These are phyloP conservation scores for Hemisphaericaspora lyxosophila DNA, from an alignment of 1,139 yeast species.

Conservation along the genomic window DNA sequence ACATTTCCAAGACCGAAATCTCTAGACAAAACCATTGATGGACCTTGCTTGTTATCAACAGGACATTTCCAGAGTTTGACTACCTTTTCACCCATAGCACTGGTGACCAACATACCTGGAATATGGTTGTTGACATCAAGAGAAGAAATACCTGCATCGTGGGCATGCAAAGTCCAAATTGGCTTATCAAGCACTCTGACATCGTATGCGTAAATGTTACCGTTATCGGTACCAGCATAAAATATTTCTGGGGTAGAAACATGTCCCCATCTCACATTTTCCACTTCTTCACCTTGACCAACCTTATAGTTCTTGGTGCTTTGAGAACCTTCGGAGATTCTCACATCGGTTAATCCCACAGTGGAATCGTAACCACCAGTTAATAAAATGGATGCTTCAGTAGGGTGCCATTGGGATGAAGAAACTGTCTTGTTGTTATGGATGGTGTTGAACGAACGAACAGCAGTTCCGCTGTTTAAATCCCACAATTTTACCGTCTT, in stretches of 20 bases:
- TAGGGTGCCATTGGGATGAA: slow-evolving; percentile 80
- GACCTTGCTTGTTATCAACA: slow-evolving; percentile 47
- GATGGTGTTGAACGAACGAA: slow-evolving; percentile 59
- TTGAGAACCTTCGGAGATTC: slow-evolving; percentile 62
- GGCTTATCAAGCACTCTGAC: slow-evolving; percentile 70
- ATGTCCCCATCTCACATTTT: slow-evolving; percentile 70
- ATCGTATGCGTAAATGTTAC: slow-evolving; percentile 87
- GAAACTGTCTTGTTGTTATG: slow-evolving; percentile 78
- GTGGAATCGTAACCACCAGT: slow-evolving; percentile 92
- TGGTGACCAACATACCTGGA: slow-evolving; percentile 77
- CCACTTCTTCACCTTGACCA: slow-evolving; percentile 75
- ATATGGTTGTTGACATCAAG: slow-evolving; percentile 67
- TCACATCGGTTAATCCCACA: slow-evolving; percentile 79
- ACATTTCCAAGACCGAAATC: slow-evolving; percentile 97
- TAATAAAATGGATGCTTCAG: slow-evolving; percentile 73
- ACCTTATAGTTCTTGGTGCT: slow-evolving; percentile 66
- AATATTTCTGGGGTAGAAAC: slow-evolving; percentile 58
- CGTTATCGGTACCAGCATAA: slow-evolving; percentile 89
- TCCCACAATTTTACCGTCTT: slow-evolving; percentile 96
- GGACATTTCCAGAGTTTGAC: slow-evolving; percentile 87
- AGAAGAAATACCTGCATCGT: slow-evolving; percentile 88
- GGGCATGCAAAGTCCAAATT: slow-evolving; percentile 95
- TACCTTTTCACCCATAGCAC: slow-evolving; percentile 87
- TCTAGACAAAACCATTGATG: slow-evolving; percentile 86
- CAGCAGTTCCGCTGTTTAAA: slow-evolving; percentile 70